phyloP scores from a whole-genome alignment of 2,329 filamentous ascomycete species.

The Stachybotrys chartarum region DNA sequence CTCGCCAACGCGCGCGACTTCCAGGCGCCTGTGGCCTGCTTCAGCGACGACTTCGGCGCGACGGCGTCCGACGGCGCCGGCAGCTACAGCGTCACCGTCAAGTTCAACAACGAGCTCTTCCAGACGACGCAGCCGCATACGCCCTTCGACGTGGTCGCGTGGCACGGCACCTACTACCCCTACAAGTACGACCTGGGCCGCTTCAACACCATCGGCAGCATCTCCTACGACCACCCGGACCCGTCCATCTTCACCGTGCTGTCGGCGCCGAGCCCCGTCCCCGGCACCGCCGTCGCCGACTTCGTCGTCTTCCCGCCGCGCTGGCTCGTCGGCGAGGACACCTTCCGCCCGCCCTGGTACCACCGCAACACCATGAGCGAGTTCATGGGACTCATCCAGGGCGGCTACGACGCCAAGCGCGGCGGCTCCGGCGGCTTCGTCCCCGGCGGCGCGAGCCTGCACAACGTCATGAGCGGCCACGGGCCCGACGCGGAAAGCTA shows the following conservation, averaged over 20 bases:
- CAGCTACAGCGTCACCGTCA: conserved; percentile 47
- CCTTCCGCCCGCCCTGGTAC: conserved; percentile 67
- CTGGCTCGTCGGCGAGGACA: conserved; percentile 63
- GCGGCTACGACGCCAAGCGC: conserved; percentile 56
- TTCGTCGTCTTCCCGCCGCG: conserved; percentile 68
- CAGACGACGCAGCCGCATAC: conserved; percentile 59
- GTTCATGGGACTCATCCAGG: conserved; percentile 54
- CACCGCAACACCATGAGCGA: conserved; percentile 63
- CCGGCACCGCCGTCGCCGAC: conserved; percentile 60
- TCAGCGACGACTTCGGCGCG: conserved; percentile 51
- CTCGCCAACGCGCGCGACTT: conserved; percentile 74
- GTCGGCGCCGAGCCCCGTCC: conserved; percentile 52
- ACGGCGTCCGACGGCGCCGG: conserved; percentile 28
- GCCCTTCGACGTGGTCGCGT: conserved; percentile 72
- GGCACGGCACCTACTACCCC: conserved; percentile 75
- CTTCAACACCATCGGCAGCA: conserved; percentile 67
- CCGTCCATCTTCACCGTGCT: conserved; percentile 71
- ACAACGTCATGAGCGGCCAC: conserved; percentile 66
- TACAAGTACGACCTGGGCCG: conserved; percentile 77
- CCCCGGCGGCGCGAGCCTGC: conserved; percentile 53
- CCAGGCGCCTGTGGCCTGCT: conserved; percentile 62
- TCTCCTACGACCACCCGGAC: conserved; percentile 72
- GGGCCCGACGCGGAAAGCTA: conserved; percentile 52
- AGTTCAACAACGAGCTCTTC: conserved; percentile 64
- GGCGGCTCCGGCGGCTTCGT: conserved; percentile 46